phyloP scores from a whole-genome alignment of 805 yeast genomes.

The Ogataea henricii region DNA sequence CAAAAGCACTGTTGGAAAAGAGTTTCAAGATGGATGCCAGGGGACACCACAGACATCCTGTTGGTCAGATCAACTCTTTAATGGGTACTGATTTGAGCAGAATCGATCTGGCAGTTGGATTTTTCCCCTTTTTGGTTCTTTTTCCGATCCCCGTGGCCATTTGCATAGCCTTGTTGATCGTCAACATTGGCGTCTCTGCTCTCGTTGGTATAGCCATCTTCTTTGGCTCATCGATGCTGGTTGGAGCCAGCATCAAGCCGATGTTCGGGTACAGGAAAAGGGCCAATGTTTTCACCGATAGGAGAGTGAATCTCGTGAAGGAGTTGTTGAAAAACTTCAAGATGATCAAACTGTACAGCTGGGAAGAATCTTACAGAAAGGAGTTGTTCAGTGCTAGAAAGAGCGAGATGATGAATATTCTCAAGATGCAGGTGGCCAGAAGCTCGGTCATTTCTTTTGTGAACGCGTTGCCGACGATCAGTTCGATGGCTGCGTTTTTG shows the following conservation, averaged over 20 bases:
- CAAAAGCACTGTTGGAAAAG: slow-evolving; percentile 67
- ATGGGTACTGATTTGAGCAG: slow-evolving; percentile 82
- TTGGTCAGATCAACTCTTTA: slow-evolving; percentile 73
- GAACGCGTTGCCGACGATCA: slow-evolving; percentile 59
- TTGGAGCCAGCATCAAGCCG: slow-evolving; percentile 47
- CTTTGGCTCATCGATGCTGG: slow-evolving; percentile 46
- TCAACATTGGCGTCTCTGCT: slow-evolving; percentile 71
- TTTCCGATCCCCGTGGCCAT: slow-evolving; percentile 66
- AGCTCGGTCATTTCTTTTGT: slow-evolving; percentile 60
- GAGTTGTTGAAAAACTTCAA: slow-evolving; percentile 80
- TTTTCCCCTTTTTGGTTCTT: slow-evolving; percentile 62
- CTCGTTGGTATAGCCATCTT: slow-evolving; percentile 69
- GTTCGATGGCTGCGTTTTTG: slow-evolving; percentile 63
- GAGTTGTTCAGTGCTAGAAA: slow-evolving; percentile 56
- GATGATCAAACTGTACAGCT: slow-evolving; percentile 81
- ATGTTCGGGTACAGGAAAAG: slow-evolving; percentile 56
- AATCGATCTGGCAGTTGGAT: slow-evolving; percentile 71
- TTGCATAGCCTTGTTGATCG: slow-evolving; percentile 63
- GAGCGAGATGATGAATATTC: slow-evolving; percentile 61
- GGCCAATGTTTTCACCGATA: slow-evolving; percentile 69
- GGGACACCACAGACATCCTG: slow-evolving; percentile 64
- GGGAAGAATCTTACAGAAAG: slow-evolving; percentile 79
- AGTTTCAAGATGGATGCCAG: slow-evolving; percentile 60
- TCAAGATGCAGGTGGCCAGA: slow-evolving; percentile 63
- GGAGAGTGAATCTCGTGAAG: slow-evolving; percentile 71